Evolutionary conservation across 2,329 filamentous ascomycete genomes (phyloP).

Genomic region (Mariannaea elegans): DNA sequence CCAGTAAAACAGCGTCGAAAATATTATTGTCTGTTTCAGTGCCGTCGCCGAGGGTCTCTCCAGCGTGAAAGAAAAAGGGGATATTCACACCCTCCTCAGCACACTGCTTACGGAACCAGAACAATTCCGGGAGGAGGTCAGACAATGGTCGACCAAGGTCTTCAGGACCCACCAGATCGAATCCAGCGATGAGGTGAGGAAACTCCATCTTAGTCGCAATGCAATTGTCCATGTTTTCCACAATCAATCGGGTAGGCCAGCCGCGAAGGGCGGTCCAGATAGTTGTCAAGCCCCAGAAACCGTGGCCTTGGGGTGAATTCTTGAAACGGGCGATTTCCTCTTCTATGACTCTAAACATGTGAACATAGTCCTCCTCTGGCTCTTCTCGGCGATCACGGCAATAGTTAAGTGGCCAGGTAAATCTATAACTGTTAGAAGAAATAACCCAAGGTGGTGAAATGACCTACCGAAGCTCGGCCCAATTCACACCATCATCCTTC

Average conservation of each 20-base stretch:
- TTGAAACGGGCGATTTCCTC: slow-evolving; percentile 85
- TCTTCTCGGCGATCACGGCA: slow-evolving; percentile 70
- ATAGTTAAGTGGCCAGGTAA: slow-evolving; percentile 78
- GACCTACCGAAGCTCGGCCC: slow-evolving; percentile 76
- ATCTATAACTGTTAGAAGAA: slow-evolving; percentile 51
- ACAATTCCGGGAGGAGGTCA: slow-evolving; percentile 83
- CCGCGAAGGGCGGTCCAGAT: slow-evolving; percentile 84
- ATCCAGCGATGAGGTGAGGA: slow-evolving; percentile 84
- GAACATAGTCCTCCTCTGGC: slow-evolving; percentile 72
- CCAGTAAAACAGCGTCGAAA: slow-evolving; percentile 87
- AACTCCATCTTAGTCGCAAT: slow-evolving; percentile 82
- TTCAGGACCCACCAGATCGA: slow-evolving; percentile 91
- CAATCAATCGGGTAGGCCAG: slow-evolving; percentile 70
- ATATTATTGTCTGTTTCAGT: slow-evolving; percentile 81
- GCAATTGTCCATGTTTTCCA: slow-evolving; percentile 87
- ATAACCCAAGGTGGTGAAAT: background rate
- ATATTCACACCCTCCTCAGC: slow-evolving; percentile 80
- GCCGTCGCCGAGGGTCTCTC: slow-evolving; percentile 82
- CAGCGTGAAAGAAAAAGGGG: slow-evolving; percentile 96
- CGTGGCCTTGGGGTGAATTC: slow-evolving; percentile 71
- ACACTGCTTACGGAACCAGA: slow-evolving; percentile 93
- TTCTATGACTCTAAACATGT: slow-evolving; percentile 76
- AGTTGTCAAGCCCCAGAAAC: slow-evolving; percentile 85
- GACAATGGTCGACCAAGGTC: slow-evolving; percentile 78
- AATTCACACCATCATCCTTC: slow-evolving; percentile 83